Percentiles rank a stretch among this genome's conserved stretches.
phyloP scores from a whole-genome alignment of 495 filamentous ascomycete genomes.

The Copromyces sp. region DNA sequence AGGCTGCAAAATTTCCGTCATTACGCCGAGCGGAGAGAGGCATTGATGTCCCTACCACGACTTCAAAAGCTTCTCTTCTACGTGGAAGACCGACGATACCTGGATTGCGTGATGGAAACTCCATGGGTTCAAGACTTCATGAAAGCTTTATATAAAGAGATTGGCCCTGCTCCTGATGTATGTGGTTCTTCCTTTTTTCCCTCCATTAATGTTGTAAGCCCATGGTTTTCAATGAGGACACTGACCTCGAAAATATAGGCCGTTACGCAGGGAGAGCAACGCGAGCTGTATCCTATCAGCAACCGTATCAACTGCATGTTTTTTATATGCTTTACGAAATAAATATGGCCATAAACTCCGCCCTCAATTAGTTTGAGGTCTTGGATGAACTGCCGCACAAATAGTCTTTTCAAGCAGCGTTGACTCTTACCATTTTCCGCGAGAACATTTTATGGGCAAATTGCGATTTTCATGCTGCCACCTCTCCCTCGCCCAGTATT shows the following conservation, averaged over 20 bases:
- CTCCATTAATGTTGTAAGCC: not conserved
- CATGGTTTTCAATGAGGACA: not conserved
- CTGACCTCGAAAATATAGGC: not conserved
- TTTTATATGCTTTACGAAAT: no score
- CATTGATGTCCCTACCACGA: not conserved
- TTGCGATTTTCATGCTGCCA: no score
- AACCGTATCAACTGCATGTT: no score
- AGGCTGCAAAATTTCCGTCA: not conserved
- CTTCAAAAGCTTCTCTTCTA: not conserved
- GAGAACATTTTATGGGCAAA: not conserved
- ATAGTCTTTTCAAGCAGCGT: not conserved
- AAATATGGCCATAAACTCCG: no score
- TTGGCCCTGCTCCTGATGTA: not conserved
- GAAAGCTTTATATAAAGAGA: not conserved
- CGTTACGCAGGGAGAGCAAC: not conserved
- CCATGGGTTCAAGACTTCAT: not conserved
- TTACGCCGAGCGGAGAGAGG: not conserved
- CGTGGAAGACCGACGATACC: not conserved
- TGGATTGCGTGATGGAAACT: not conserved
- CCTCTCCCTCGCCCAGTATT: no score
- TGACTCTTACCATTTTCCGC: not conserved
- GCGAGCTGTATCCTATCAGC: no score
- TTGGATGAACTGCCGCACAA: not conserved
- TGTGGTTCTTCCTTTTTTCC: not conserved
- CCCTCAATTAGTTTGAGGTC: no score